Base-by-base conservation (phyloP, 805 yeast species). In the Saturnispora bothae region DNA sequence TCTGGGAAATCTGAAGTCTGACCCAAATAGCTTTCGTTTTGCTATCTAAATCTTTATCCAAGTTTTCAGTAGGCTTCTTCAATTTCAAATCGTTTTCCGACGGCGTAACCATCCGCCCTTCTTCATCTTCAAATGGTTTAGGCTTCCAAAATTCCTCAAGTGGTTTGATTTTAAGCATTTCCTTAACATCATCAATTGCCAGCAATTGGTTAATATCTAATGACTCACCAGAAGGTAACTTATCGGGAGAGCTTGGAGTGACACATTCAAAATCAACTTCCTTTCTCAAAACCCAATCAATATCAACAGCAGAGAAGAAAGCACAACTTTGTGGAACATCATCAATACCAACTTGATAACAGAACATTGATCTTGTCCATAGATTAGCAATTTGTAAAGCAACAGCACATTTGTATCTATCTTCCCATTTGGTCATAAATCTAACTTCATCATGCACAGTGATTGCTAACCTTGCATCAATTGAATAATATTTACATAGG, bases 361-460 rank as follows among this genome's bases (percentile, higher is more conserved):
- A 83, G 50, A 92, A 92, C 75, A 92, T 80, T 0, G 94, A 94
- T 43, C 99, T 67, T 0, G 97, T 89, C 99, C 99, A 92, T 4
- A 89, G 52, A 56, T 94, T 94, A 37, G 92, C 73, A 16, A 94
- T 71, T 54, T 92, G 99, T 34, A 92, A 63, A 1, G 94, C 74
- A 63, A 86, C 64, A 0, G 95, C 94, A 4, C 80, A 81, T 45
- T 74, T 68, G 49, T 83, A 83, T 49, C 71, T 70, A 49, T 92
- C 92, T 43, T 76, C 73, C 19, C 80, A 78, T 38, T 76, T 72
- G 1, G 76, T 83, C 46, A 92, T 53, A 52, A 78, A 92, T 43
- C 99, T 65, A 40, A 92, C 73, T 57, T 92, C 99, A 58, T 92
- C 99, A 56, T 92, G 99, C 17, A 92, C 96, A 0, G 97, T 85